Base-by-base conservation (phyloP, 352 stramenopile species). In the Pythium insidiosum region DNA sequence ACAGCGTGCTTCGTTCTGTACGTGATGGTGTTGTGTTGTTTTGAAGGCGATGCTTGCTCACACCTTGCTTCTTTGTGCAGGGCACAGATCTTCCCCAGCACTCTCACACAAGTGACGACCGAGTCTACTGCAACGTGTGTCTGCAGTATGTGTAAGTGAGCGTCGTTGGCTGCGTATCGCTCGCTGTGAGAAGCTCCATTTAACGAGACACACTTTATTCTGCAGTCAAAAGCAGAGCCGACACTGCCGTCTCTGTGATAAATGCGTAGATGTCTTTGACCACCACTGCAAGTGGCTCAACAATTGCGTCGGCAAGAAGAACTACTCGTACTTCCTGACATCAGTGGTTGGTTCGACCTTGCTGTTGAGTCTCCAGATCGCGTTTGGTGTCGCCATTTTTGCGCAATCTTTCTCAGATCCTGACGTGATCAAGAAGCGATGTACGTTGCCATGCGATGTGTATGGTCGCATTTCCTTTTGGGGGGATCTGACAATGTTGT, bases 251-350 rank as follows among this genome's bases (percentile, higher is more conserved):
- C 86, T 97, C 36, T 98, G 94, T 49, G 88, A 98, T 50, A 98
- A 98, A 52, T 98, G 94, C 58, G 91, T 98, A 15, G 73, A 80
- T 34, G 72, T 89, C 24, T 98, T 98, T 62, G 94, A 98, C 61
- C 94, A 98, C 70, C 94, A 98, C 70, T 98, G 94, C 73, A 97
- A 96, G 52, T 97, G 88, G 93, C 81, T 98, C 21, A 98, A 98
- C 62, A 98, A 96, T 43, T 98, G 94, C 57, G 78, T 98, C 10
- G 92, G 93, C 37, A 72, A 69, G 44, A 88, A 93, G 47, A 93
- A 93, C 60, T 93, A 92, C 46, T 50, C 42, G 47, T 61, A 38
- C 19, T 95, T 95, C 38, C 50, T 95, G 15, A 64, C 56, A 25
- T 88, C 78, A 13, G 77, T 95, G 5, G 53, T 86, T 4, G 65